Evolutionary conservation across 345 rosid genomes (phyloP), one percentile per base, ranked within the genome.

Genomic region (Euphorbia lathyris): DNA sequence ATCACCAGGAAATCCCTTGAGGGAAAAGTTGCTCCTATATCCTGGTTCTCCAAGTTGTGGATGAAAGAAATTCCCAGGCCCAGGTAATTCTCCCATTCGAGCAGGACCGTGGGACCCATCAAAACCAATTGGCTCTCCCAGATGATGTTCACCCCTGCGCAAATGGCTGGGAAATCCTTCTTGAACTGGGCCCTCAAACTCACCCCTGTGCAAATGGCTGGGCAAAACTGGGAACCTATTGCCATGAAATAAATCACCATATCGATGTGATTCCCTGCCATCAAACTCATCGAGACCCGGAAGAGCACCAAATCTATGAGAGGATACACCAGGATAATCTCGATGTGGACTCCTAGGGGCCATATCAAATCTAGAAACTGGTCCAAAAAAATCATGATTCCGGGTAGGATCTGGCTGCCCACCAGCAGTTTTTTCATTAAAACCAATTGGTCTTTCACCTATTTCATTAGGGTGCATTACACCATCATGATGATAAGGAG

Each of bases 1-100:
- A 81, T 81, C 83, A 67, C 53, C 70, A 58, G 81, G 78, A 75
- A 74, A 77, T 64, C 80, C 80, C 65, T 77, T 83, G 53, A 58
- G 72, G 11, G 88, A 70, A 77, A 76, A 81, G 81, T 67, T 81
- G 77, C 90, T 85, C 56, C 90, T 82, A 64, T 81, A 86, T 67
- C 93, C 90, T 32, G 87, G 85, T 66, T 86, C 92, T 65, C 88
- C 89, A 80, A 75, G 81, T 30, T 74, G 82, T 16, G 74, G 77
- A 59, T 62, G 80, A 51, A 45, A 77, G 72, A 79, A 78, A 81
- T 74, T 72, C 51, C 81, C 82, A 11, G 83, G 74, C 53, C 82
- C 82, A 59, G 69, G 74, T 12, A 76, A 74, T 38, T 85, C 86
- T 66, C 83, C 86, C 79, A 79, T 77, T 55, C 65, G 77, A 63